Percentiles rank a stretch among this genome's conserved stretches.
phyloP scores from a whole-genome alignment of 2,329 filamentous ascomycete species.

The Penicillium brevicompactum region DNA sequence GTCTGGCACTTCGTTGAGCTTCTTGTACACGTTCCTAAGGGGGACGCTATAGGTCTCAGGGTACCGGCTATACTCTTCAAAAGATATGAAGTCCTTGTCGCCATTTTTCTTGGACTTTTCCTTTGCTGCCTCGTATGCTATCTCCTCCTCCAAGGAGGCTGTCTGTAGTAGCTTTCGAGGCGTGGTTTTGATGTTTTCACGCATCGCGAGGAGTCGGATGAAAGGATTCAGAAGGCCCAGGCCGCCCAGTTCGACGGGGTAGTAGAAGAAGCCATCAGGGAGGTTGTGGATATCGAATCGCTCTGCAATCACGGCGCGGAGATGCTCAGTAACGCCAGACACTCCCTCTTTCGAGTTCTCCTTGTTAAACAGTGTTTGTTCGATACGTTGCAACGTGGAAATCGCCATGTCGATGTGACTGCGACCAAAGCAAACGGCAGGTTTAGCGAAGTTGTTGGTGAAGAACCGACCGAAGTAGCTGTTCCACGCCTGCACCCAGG shows the following conservation, averaged over 20 bases:
- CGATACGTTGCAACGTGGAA: conserved; percentile 55
- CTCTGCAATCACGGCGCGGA: conserved; percentile 54
- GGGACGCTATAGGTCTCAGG: conserved; percentile 36
- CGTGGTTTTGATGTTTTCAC: conserved; percentile 41
- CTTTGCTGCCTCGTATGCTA: conserved; percentile 53
- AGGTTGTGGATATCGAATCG: conserved; percentile 55
- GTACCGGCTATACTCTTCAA: conserved; percentile 43
- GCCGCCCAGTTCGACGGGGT: conserved; percentile 55
- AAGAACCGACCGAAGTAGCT: conserved; percentile 61
- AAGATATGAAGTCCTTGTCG: conserved; percentile 34
- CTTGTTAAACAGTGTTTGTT: conserved; percentile 52
- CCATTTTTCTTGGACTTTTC: conserved; percentile 34
- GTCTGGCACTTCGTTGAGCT: conserved; percentile 34
- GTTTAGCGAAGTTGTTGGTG: conserved; percentile 58
- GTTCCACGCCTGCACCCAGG: conserved; percentile 64
- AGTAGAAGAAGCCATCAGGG: conserved; percentile 56
- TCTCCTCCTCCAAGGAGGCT: conserved; percentile 50
- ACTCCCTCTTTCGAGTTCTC: conserved; percentile 8
- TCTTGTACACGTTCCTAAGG: conserved; percentile 34
- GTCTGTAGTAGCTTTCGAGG: conserved; percentile 36
- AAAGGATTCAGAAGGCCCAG: conserved; percentile 55
- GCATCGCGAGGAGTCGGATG: conserved; percentile 51
- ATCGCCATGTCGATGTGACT: conserved; percentile 60
- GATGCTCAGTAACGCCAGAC: conserved; percentile 56
- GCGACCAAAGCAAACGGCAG: conserved; percentile 57